Conservation (phyloP, 805 yeast genomes). For the Teunomyces stri region DNA sequence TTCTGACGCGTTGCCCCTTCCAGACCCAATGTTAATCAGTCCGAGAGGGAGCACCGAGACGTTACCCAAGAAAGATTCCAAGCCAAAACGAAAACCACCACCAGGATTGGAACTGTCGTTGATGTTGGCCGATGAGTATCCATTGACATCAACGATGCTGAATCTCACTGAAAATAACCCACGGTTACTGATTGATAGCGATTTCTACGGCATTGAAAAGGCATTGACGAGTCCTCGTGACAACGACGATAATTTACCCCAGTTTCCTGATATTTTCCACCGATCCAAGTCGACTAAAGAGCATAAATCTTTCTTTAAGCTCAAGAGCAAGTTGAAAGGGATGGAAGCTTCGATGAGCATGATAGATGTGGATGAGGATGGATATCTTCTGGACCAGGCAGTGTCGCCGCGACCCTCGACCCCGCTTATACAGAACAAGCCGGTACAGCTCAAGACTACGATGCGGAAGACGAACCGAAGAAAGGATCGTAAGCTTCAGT, state of each 20-base stretch:
- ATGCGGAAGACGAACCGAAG: constrained; percentile 44
- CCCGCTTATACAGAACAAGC: constrained; percentile 7
- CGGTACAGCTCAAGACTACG: constrained; percentile 48
- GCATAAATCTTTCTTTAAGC: constrained; percentile 19
- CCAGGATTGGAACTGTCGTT: constrained; percentile 11
- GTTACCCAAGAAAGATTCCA: constrained; percentile 3
- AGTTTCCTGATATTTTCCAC: constrained; percentile 29
- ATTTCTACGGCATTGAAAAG: constrained; percentile 2
- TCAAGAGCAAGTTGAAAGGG: constrained; percentile 13
- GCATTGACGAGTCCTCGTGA: not conserved
- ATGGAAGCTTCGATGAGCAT: not conserved
- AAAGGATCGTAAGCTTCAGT: constrained; percentile 42
- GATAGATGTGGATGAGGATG: not conserved
- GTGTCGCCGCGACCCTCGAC: not conserved
- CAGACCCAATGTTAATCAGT: not conserved
- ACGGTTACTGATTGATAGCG: constrained; percentile 3
- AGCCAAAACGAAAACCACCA: constrained; percentile 29
- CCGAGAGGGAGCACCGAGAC: constrained; percentile 1
- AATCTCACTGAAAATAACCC: not conserved
- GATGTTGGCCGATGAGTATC: not conserved
- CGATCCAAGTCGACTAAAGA: constrained; percentile 3
- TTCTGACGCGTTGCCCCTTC: too few relatives aligned
- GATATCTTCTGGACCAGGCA: not conserved
- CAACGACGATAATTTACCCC: constrained; percentile 24
- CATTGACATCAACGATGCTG: not conserved